phyloP scores from a whole-genome alignment of 495 filamentous ascomycete species.

The Hypomontagnella submonticulosa region DNA sequence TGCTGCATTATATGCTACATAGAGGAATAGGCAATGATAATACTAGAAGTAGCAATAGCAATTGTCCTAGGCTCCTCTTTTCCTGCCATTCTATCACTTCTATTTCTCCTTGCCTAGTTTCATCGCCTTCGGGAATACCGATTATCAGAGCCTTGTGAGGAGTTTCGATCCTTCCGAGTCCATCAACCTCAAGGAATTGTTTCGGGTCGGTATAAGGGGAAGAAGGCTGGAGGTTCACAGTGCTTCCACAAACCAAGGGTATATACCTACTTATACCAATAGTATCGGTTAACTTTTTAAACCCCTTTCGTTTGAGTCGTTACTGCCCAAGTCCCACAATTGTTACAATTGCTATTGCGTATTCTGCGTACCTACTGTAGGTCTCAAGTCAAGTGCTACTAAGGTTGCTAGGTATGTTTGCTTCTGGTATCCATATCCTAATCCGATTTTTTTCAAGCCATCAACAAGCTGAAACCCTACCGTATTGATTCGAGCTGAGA shows the following conservation, averaged over 20 bases:
- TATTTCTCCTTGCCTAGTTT: not conserved
- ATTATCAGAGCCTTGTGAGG: constrained; percentile 10
- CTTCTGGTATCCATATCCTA: no score
- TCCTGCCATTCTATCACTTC: not conserved
- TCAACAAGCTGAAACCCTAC: no score
- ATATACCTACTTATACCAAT: no score
- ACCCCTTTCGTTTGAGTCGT: no score
- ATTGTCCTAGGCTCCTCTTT: constrained; percentile 7
- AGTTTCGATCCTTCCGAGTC: not conserved
- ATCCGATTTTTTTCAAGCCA: no score
- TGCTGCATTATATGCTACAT: constrained; percentile 3
- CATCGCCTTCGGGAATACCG: not conserved
- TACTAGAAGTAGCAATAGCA: constrained; percentile 19
- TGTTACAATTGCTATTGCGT: no score
- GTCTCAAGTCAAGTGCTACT: no score
- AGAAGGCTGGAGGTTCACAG: not conserved
- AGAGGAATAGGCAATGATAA: constrained; percentile 8
- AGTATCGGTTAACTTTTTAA: no score
- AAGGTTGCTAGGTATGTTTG: no score
- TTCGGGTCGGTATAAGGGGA: not conserved
- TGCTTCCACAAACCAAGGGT: no score
- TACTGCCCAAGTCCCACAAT: no score
- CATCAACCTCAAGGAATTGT: not conserved
- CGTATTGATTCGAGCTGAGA: not conserved
- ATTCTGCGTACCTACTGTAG: no score